phyloP scores from a whole-genome alignment of 1,139 yeast species.

The Lodderomyces orthopsilosis region DNA sequence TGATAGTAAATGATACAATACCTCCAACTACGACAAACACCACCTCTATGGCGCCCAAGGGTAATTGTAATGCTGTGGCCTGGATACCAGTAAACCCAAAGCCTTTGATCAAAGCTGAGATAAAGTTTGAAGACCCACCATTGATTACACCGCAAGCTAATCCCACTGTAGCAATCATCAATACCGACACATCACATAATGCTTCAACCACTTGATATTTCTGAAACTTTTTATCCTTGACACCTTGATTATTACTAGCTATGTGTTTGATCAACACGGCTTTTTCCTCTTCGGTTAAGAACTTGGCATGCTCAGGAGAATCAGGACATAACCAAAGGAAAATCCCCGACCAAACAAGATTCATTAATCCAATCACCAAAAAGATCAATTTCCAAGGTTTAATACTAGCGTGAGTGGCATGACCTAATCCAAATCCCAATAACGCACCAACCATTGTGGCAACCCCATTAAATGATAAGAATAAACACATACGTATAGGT shows the following conservation, averaged over 20 bases:
- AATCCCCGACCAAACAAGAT: conserved; percentile 23
- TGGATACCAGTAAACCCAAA: conserved; percentile 25
- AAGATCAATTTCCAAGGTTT: conserved; percentile 29
- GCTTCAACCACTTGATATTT: conserved; percentile 24
- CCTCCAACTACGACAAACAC: conserved; percentile 30
- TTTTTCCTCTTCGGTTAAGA: conserved; percentile 38
- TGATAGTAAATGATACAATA: conserved; percentile 19
- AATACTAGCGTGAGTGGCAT: conserved; percentile 21
- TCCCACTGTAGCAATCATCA: conserved; percentile 26
- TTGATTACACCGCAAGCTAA: conserved; percentile 26
- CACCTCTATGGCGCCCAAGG: conserved; percentile 32
- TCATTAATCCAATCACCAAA: conserved; percentile 47
- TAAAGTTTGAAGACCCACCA: conserved; percentile 30
- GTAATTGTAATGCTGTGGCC: conserved; percentile 28
- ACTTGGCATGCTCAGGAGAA: conserved; percentile 39
- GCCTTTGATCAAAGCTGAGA: conserved; percentile 25
- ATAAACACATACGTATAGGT: conserved; percentile 32
- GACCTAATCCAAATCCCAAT: conserved; percentile 34
- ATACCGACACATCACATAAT: conserved; percentile 24
- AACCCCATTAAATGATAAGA: conserved; percentile 28
- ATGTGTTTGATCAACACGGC: conserved; percentile 21
- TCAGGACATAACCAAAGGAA: conserved; percentile 36
- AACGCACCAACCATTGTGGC: conserved; percentile 33
- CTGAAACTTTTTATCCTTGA: conserved; percentile 21
- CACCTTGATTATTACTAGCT: conserved; percentile 26